phyloP scores from a whole-genome alignment of 352 stramenopile genomes.

The Phytophthora lateralis region DNA sequence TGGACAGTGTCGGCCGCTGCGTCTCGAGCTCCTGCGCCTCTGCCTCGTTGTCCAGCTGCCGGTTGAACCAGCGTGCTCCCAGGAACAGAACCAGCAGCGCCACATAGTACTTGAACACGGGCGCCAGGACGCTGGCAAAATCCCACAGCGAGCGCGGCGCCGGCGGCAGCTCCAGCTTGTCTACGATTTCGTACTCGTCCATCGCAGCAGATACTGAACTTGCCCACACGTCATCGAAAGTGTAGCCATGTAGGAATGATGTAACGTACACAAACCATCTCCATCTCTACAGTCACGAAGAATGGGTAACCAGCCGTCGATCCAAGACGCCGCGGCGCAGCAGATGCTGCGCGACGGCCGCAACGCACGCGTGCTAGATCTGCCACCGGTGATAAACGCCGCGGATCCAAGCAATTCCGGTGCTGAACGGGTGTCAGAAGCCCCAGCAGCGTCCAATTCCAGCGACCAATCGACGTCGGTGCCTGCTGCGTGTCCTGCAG shows the following conservation, averaged over 20 bases:
- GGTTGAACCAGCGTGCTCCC: conserved; percentile 64
- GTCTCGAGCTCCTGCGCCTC: conserved; percentile 45
- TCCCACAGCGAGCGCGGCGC: conserved; percentile 59
- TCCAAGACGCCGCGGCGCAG: conserved; percentile 6
- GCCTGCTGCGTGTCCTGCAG: conserved; percentile 11
- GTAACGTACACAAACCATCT: too few species aligned
- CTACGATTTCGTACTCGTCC: conserved; percentile 7
- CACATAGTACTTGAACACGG: conserved; percentile 83
- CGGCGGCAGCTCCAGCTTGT: conserved; percentile 32
- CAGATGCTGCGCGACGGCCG: conserved; percentile 16
- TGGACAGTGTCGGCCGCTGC: conserved; percentile 48
- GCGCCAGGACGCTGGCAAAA: conserved; percentile 53
- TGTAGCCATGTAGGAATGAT: conserved; percentile 4
- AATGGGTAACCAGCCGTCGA: conserved; percentile 38
- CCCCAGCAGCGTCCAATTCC: neutral
- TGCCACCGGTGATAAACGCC: conserved; percentile 8
- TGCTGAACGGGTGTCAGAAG: neutral
- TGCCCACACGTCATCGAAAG: neutral
- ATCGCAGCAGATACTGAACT: conserved; percentile 8
- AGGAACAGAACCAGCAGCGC: conserved; percentile 65
- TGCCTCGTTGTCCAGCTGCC: conserved; percentile 57
- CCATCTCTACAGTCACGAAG: conserved; percentile 15
- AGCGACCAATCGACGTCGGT: neutral
- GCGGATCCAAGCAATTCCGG: conserved; percentile 5
- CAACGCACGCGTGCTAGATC: conserved; percentile 23